Conservation (phyloP, 495 filamentous ascomycete species). For the Talaromyces wortmannii region DNA sequence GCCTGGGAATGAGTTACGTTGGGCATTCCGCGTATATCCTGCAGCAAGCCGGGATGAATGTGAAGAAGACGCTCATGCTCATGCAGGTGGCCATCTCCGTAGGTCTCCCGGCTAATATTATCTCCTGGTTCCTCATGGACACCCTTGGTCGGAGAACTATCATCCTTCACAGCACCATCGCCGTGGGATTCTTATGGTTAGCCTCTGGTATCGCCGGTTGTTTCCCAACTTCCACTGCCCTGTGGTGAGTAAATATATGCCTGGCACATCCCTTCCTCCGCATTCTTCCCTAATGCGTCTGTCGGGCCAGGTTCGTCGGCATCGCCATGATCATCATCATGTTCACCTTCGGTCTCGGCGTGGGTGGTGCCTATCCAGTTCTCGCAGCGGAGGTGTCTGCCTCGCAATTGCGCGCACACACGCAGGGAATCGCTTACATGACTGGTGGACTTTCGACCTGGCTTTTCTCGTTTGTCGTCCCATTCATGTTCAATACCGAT, state of each 20-base stretch:
- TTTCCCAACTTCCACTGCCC: conserved; percentile 8
- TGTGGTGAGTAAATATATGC: conserved; percentile 11
- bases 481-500: conserved; percentile 19
- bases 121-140: conserved; percentile 14
- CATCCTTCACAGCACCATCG: conserved; percentile 11
- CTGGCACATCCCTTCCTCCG: conserved; percentile 9
- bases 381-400: conserved; percentile 18
- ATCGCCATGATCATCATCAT: conserved; percentile 11
- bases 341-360: background rate
- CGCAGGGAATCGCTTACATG: conserved; percentile 16
- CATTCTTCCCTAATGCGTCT: conserved; percentile 11
- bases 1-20: conserved; percentile 15
- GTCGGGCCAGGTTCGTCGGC: conserved; percentile 13
- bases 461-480: conserved; percentile 15
- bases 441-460: conserved; percentile 9
- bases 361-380: background rate
- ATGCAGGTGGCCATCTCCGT: conserved; percentile 16
- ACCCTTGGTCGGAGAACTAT: conserved; percentile 11
- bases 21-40: conserved; percentile 19
- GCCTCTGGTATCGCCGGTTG: conserved; percentile 18
- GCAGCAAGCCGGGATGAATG: conserved; percentile 13
- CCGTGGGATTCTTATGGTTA: conserved; percentile 11
- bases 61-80: conserved; percentile 11
- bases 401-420: conserved; percentile 18
- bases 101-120: conserved; percentile 9